Percentiles rank a stretch among this genome's conserved stretches.
These are phyloP conservation scores for Scedosporium apiospermum DNA, from an alignment of 2,329 filamentous ascomycete genomes.

Conservation along the genomic window DNA sequence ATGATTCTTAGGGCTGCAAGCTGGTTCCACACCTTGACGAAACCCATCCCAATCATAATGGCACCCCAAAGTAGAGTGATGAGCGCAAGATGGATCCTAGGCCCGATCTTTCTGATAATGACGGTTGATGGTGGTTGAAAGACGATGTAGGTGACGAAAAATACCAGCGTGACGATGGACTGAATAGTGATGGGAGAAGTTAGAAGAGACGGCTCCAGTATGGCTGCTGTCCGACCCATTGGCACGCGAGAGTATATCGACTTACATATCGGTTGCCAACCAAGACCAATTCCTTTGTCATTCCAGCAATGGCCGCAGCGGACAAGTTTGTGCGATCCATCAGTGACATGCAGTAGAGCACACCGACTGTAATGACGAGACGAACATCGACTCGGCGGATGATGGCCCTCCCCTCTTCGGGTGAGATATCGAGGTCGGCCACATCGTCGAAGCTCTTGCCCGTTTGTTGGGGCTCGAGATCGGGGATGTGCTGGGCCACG, in stretches of 20 bases:
- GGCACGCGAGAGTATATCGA: background rate
- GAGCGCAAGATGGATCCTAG: conserved; percentile 42
- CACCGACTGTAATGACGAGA: conserved; percentile 50
- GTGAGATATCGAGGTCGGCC: conserved; percentile 28
- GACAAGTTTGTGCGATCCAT: conserved; percentile 74
- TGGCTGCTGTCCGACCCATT: background rate
- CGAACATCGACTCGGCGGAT: conserved; percentile 60
- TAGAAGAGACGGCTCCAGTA: background rate
- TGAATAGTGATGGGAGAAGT: background rate
- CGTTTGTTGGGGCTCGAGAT: background rate
- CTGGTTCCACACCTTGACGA: conserved; percentile 39
- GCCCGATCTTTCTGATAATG: conserved; percentile 56
- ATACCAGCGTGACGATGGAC: conserved; percentile 57
- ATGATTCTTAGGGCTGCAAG: conserved; percentile 47
- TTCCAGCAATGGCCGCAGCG: conserved; percentile 62
- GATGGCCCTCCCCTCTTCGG: conserved; percentile 56
- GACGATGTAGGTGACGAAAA: conserved; percentile 64
- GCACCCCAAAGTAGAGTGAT: conserved; percentile 52
- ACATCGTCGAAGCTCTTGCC: background rate
- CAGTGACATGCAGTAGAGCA: conserved; percentile 64
- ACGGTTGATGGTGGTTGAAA: conserved; percentile 66
- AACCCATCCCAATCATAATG: conserved; percentile 58
- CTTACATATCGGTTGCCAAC: conserved; percentile 35
- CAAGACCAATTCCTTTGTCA: conserved; percentile 37
- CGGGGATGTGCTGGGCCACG: background rate